Evolutionary conservation across 495 filamentous ascomycete species (phyloP).

Genomic region (Melanomma pulvis-pyrius): DNA sequence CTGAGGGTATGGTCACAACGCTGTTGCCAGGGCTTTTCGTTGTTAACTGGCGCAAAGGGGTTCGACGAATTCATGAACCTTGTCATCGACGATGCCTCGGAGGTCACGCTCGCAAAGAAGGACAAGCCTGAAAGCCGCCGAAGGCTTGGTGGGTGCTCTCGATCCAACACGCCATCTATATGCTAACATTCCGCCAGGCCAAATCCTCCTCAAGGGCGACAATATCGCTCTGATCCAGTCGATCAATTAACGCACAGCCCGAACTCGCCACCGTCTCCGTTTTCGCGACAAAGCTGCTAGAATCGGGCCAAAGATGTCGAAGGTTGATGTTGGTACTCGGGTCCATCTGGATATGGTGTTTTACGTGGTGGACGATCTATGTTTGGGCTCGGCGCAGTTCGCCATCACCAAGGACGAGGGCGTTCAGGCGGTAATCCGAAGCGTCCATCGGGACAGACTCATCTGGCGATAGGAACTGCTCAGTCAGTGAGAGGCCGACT

Average conservation of each 20-base stretch:
- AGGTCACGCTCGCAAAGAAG: constrained; percentile 85
- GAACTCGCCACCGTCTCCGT: neutral
- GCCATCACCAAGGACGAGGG: constrained; percentile 64
- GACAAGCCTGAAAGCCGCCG: constrained; percentile 74
- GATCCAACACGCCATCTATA: neutral
- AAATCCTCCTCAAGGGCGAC: constrained; percentile 96
- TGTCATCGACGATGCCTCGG: constrained; percentile 91
- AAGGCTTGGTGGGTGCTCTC: constrained; percentile 69
- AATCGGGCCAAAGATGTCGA: neutral
- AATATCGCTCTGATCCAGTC: constrained; percentile 95
- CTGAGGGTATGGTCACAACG: constrained; percentile 69
- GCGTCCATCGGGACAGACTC: constrained; percentile 67
- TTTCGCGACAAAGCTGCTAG: neutral
- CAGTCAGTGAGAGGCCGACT: constrained; percentile 83
- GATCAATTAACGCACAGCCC: constrained; percentile 42
- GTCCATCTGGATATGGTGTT: neutral
- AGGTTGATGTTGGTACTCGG: neutral
- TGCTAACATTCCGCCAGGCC: constrained; percentile 59
- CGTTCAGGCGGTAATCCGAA: constrained; percentile 69
- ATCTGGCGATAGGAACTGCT: constrained; percentile 72
- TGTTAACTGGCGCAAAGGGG: constrained; percentile 58
- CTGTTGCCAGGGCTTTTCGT: neutral
- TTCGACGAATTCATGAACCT: constrained; percentile 99
- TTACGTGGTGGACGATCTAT: neutral
- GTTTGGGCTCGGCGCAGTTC: constrained; percentile 28